phyloP scores from a whole-genome alignment of 2,329 filamentous ascomycete genomes.

The Xylaria sp. region DNA sequence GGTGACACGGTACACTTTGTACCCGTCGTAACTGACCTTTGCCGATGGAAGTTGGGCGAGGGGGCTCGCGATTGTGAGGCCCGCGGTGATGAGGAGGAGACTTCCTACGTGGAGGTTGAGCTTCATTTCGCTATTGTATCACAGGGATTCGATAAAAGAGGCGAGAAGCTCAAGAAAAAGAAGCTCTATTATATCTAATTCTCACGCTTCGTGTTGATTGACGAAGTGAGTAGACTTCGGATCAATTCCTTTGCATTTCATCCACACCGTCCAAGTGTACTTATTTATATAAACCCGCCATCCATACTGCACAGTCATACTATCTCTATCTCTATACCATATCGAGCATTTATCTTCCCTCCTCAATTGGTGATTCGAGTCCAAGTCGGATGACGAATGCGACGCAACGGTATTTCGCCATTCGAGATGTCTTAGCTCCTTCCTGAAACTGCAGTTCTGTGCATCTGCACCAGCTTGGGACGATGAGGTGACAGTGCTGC shows the following conservation, averaged over 20 bases:
- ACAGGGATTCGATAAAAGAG: background rate
- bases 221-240: background rate
- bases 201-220: background rate
- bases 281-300: conserved; percentile 18
- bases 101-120: background rate
- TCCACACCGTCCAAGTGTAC: background rate
- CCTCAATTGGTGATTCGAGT: conserved; percentile 18
- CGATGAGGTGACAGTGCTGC: conserved; percentile 41
- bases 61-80: conserved; percentile 29
- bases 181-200: no score
- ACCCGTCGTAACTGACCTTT: conserved; percentile 50
- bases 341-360: background rate
- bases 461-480: conserved; percentile 29
- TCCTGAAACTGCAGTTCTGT: conserved; percentile 39
- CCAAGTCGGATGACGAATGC: conserved; percentile 33
- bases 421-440: conserved; percentile 37
- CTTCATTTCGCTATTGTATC: conserved; percentile 36
- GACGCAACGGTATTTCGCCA: conserved; percentile 32
- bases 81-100: conserved; percentile 21
- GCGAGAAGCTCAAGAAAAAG: background rate
- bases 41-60: background rate
- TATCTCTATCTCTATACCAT: background rate
- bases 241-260: background rate
- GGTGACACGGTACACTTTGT: conserved; percentile 50
- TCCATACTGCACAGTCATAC: background rate